Evolutionary conservation across 2,329 filamentous ascomycete genomes (phyloP).

Genomic region (Akanthomyces muscarius): DNA sequence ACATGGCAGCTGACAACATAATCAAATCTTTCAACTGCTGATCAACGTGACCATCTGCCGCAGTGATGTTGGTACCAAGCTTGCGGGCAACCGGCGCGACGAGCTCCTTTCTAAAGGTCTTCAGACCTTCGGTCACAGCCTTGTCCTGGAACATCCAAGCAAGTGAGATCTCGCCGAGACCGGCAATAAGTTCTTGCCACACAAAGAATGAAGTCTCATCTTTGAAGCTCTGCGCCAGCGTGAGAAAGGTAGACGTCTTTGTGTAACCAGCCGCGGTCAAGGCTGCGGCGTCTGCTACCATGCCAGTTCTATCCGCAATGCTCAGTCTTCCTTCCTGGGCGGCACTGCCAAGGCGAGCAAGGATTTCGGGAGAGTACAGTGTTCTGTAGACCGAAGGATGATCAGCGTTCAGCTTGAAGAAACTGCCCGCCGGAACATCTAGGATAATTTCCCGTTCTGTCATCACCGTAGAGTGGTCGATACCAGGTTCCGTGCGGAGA

Average conservation of each 20-base stretch:
- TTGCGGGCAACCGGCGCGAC: constrained; percentile 76
- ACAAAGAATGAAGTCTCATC: constrained; percentile 86
- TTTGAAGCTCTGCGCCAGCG: constrained; percentile 78
- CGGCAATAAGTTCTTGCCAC: constrained; percentile 84
- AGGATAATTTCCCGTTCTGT: constrained; percentile 65
- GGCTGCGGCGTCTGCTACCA: constrained; percentile 90
- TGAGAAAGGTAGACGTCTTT: constrained; percentile 87
- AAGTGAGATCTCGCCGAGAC: constrained; percentile 69
- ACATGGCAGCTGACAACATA: constrained; percentile 77
- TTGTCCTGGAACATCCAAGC: constrained; percentile 80
- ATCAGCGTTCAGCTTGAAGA: constrained; percentile 95
- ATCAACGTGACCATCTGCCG: constrained; percentile 79
- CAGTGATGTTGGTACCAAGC: constrained; percentile 82
- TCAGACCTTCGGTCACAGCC: constrained; percentile 67
- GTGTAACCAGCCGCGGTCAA: constrained; percentile 87
- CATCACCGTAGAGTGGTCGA: constrained; percentile 52
- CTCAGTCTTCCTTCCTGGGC: constrained; percentile 67
- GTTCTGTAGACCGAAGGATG: constrained; percentile 91
- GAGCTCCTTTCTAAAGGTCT: constrained; percentile 76
- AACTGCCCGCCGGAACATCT: constrained; percentile 73
- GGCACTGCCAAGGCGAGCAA: constrained; percentile 81
- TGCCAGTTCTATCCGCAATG: constrained; percentile 87
- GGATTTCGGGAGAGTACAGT: constrained; percentile 75
- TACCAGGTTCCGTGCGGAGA: constrained; percentile 73
- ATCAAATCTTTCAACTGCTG: constrained; percentile 93